These are phyloP conservation scores for Grammothele lineata DNA, from an alignment of 768 basidiomycete genomes.

Conservation along the genomic window DNA sequence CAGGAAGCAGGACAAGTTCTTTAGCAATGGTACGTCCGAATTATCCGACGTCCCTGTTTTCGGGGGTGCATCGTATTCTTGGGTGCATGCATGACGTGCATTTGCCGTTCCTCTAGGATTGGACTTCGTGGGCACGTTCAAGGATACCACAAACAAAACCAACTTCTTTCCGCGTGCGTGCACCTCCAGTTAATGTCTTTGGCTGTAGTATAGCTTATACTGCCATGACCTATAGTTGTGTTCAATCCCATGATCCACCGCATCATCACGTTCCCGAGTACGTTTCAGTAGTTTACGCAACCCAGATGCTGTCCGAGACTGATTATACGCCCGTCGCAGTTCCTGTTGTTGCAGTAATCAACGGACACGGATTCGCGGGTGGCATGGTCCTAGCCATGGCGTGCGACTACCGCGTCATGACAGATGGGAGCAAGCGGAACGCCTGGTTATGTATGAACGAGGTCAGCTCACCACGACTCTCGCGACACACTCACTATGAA, in stretches of 20 bases:
- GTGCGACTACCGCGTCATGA: conserved; percentile 91
- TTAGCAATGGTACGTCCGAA: conserved; percentile 73
- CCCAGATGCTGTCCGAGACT: neutral
- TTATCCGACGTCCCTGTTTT: too few relatives aligned
- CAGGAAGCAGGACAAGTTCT: conserved; percentile 79
- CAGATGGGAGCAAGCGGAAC: conserved; percentile 68
- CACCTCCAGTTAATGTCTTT: too few relatives aligned
- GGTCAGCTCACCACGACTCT: conserved; percentile 32
- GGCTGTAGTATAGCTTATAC: too few relatives aligned
- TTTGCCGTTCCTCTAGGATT: conserved; percentile 58
- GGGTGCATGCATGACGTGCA: neutral
- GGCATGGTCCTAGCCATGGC: conserved; percentile 74
- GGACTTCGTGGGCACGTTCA: conserved; percentile 48
- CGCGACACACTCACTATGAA: too few relatives aligned
- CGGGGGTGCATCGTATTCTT: neutral
- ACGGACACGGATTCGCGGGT: conserved; percentile 84
- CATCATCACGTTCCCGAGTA: conserved; percentile 76
- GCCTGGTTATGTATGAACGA: conserved; percentile 95
- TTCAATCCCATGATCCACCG: conserved; percentile 71
- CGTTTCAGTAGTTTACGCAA: conserved; percentile 23
- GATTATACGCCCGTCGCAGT: conserved; percentile 38
- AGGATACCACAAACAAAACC: conserved; percentile 55
- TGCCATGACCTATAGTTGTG: conserved; percentile 46
- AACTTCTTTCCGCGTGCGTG: conserved; percentile 63
- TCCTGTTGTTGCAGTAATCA: conserved; percentile 74